These are phyloP conservation scores for Colletotrichum trifolii DNA, from an alignment of 2,329 filamentous ascomycete species.

Conservation along the genomic window DNA sequence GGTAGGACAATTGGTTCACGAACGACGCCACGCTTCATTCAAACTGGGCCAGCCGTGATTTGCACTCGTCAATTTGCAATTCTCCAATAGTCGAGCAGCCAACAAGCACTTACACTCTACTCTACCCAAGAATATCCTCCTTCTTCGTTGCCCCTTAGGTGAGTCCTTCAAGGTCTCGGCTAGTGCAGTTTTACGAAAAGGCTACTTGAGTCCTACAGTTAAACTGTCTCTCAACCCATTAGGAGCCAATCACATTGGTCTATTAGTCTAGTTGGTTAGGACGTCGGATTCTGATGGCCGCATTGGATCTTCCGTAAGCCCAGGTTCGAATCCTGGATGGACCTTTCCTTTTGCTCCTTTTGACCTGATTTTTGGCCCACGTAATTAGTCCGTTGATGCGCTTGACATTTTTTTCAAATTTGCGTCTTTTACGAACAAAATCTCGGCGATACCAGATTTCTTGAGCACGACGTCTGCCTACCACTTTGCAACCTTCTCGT, in stretches of 20 bases:
- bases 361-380: background rate
- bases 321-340: slow-evolving; percentile 35
- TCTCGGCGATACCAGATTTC: background rate
- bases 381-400: too few relatives aligned
- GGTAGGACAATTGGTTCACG: too few relatives aligned
- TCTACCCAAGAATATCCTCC: too few relatives aligned
- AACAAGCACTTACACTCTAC: too few relatives aligned
- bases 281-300: slow-evolving; percentile 31
- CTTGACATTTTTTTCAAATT: too few relatives aligned
- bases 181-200: fast-evolving
- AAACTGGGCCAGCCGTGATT: too few relatives aligned
- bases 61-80: too few relatives aligned
- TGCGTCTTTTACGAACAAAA: too few relatives aligned
- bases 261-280: slow-evolving; percentile 36
- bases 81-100: too few relatives aligned
- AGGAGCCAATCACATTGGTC: background rate
- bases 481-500: slow-evolving; percentile 50
- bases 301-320: slow-evolving; percentile 19
- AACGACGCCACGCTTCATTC: too few relatives aligned
- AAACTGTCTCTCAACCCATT: fast-evolving
- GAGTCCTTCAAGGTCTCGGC: too few relatives aligned
- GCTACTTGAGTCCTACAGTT: fast-evolving
- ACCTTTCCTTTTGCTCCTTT: slow-evolving; percentile 1
- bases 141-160: too few relatives aligned
- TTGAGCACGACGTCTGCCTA: background rate